A percentile compares a stretch with the other conserved stretches of the same genome.
Evolutionary conservation across 2,329 filamentous ascomycete species (phyloP).

Genomic region (Nakataea oryzae): DNA sequence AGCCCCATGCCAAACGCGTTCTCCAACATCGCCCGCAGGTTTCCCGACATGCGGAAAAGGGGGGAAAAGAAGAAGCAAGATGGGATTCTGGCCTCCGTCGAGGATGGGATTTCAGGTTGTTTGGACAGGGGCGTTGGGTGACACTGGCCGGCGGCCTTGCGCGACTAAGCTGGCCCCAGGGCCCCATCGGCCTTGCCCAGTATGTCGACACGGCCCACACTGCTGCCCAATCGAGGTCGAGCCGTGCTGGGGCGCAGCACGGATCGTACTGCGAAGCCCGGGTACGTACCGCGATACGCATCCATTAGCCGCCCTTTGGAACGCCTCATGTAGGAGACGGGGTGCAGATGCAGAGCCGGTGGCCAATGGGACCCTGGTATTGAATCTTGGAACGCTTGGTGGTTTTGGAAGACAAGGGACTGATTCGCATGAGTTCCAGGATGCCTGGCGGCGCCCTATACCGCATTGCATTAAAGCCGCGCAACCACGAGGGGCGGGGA

Average conservation of each 20-base stretch:
- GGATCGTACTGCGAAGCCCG: neutral
- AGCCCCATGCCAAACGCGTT: neutral
- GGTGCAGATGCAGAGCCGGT: conserved; percentile 15
- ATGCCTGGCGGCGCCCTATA: conserved; percentile 10
- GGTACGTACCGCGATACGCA: neutral
- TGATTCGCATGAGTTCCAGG: conserved; percentile 24
- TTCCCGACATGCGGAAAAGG: neutral
- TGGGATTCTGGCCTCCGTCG: neutral
- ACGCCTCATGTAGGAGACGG: conserved; percentile 21
- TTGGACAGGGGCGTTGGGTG: neutral
- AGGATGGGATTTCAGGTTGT: neutral
- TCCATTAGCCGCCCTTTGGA: conserved; percentile 31
- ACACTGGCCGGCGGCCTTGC: neutral
- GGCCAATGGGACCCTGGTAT: conserved; percentile 25
- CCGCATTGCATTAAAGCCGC: conserved; percentile 13
- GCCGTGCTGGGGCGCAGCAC: neutral
- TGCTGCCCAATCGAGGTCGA: neutral
- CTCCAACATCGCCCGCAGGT: too few relatives aligned
- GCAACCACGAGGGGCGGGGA: neutral
- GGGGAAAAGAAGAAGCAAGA: neutral
- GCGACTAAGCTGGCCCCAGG: neutral
- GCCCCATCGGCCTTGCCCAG: neutral
- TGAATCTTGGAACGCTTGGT: conserved; percentile 27
- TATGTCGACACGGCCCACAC: neutral
- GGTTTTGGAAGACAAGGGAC: conserved; percentile 24